phyloP scores from a whole-genome alignment of 345 rosid species.

The Raphanus raphanistrum region DNA sequence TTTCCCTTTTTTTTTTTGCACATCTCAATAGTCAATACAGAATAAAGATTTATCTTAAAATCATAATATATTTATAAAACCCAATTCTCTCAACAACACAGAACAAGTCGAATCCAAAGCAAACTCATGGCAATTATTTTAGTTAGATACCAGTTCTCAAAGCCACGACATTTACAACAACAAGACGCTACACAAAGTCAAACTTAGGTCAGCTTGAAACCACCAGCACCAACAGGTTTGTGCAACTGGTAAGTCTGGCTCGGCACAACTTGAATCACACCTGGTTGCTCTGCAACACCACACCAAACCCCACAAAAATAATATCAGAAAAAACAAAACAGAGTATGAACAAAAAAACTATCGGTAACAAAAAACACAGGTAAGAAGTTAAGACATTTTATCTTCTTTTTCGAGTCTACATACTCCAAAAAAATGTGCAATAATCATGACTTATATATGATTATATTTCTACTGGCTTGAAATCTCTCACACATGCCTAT shows the following conservation, averaged over 20 bases:
- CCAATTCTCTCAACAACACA: not conserved
- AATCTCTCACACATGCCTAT: not conserved
- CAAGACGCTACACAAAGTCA: conserved; percentile 7
- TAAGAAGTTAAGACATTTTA: not conserved
- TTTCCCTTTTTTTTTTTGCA: no score
- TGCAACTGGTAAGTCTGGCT: conserved; percentile 70
- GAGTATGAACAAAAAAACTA: not conserved
- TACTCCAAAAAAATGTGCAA: not conserved
- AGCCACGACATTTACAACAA: conserved; percentile 14
- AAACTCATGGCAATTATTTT: conserved; percentile 20
- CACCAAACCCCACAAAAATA: not conserved
- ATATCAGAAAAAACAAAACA: not conserved
- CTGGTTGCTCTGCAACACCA: conserved; percentile 67
- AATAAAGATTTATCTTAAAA: not conserved
- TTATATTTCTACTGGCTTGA: not conserved
- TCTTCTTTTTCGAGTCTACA: not conserved
- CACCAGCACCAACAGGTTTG: conserved; percentile 35
- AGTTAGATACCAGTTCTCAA: conserved; percentile 13
- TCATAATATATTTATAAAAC: conserved; percentile 4
- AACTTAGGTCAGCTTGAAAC: conserved; percentile 24
- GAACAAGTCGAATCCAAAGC: not conserved
- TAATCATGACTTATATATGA: not conserved
- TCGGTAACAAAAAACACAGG: no score
- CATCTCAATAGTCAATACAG: no score
- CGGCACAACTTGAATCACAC: conserved; percentile 83